Evolutionary conservation across 768 basidiomycete genomes (phyloP), one percentile per base, ranked within the genome.

Genomic region (Termitomyces sp.): DNA sequence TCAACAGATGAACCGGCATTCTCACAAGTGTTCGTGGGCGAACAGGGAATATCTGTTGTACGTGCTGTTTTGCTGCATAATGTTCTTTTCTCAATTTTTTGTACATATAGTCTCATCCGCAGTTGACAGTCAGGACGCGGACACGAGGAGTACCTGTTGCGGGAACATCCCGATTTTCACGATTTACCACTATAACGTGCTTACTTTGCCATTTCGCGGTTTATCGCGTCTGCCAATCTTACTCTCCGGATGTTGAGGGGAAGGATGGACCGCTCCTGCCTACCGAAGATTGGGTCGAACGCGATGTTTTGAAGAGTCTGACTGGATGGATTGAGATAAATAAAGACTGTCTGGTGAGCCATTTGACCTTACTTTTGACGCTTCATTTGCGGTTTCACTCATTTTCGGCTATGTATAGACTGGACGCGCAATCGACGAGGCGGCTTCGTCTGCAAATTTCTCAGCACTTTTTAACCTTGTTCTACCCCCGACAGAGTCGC

Each of bases 281-380:
- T 16, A 82, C 82, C 1, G 83, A 86, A 53, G 87, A 89, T 46
- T 91, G 88, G 87, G 84, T 83, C 6, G 90, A 92, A 71, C 79
- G 81, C 50, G 87, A 89, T 65, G 73, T 83, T 51, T 74, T 92
- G 70, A 83, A 82, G 70, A 87, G 85, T 62, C 70, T 75, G 34
- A 82, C 67, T 53, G 90, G 90, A 12, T 90, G 87, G 88, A 79
- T 92, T 59, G 85, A 91, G 63, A 79, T 91, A 20, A 77, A 85
- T 64, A 78, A 77, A 53, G 74, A 77, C 52, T 86, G 84, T 65
- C 66, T 89, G 71, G 90, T 92, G 71, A 79, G 90, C 81, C 57
- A 42, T 36, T 9, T 52, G 42, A 49, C 39, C 22, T 34, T 42
- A 55, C 16, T 54, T 58, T 59, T 44, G 56, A 53, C 44, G 44